Evolutionary conservation across 2,329 filamentous ascomycete species (phyloP).

Genomic region (Fusarium fujikuroi): DNA sequence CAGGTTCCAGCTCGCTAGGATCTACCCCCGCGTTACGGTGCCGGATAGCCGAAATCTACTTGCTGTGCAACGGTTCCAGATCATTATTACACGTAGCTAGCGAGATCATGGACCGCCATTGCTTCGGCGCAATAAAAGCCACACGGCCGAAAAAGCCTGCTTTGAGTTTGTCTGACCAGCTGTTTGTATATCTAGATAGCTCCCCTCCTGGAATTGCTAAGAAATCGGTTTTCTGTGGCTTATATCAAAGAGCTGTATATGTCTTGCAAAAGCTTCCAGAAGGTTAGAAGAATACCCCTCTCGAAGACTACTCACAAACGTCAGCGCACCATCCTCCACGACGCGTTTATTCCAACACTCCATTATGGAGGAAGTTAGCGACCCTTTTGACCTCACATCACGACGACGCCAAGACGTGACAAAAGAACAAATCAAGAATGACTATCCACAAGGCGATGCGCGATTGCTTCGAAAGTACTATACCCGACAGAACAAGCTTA

Average conservation of each 20-base stretch:
- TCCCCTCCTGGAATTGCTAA: background rate
- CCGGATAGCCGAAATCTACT: background rate
- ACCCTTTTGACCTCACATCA: background rate
- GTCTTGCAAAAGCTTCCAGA: background rate
- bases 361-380: background rate
- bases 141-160: background rate
- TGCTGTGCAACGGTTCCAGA: background rate
- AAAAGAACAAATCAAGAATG: background rate
- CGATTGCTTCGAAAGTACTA: background rate
- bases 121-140: background rate
- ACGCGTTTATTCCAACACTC: background rate
- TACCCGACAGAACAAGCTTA: background rate
- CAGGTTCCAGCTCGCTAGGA: background rate
- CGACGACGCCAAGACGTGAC: background rate
- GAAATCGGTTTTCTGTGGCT: no score
- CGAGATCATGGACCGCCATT: background rate
- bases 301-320: background rate
- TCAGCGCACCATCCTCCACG: background rate
- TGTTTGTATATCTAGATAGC: background rate
- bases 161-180: background rate
- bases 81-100: background rate
- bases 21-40: background rate
- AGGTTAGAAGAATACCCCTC: background rate
- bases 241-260: no score
- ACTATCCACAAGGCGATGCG: background rate